Conservation (phyloP, 2,329 filamentous ascomycete species). For the Taxawa tesnikishii region DNA sequence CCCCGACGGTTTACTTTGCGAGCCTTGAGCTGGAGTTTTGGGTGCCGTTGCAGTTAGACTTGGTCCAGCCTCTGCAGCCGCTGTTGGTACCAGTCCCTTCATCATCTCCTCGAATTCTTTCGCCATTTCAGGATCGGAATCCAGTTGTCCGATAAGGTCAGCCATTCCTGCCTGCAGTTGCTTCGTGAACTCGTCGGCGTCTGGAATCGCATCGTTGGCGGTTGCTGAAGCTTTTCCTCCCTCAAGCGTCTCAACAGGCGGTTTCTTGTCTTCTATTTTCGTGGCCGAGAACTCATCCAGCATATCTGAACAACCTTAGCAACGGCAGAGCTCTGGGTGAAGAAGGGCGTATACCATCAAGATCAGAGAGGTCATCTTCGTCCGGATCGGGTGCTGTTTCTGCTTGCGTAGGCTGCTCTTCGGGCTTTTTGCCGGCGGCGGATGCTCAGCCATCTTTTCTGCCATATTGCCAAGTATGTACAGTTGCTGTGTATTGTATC, state of each 20-base stretch:
- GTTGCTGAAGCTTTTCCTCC: conserved; percentile 12
- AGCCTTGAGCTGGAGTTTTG: conserved; percentile 12
- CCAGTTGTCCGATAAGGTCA: conserved; percentile 61
- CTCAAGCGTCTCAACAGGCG: conserved; percentile 25
- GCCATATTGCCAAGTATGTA: no score
- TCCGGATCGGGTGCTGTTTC: conserved; percentile 62
- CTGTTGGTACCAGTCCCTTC: conserved; percentile 54
- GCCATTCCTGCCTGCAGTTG: conserved; percentile 88
- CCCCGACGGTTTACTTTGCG: conserved; percentile 2
- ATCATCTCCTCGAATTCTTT: conserved; percentile 68
- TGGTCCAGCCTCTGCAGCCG: no score
- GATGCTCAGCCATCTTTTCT: no score
- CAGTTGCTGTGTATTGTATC: no score
- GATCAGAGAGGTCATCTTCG: conserved; percentile 80
- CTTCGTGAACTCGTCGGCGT: conserved; percentile 69
- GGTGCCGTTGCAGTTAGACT: conserved; percentile 12
- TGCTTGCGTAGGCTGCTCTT: conserved; percentile 3
- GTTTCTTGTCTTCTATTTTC: conserved; percentile 40
- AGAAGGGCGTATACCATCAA: conserved; percentile 55
- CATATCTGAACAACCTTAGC: conserved; percentile 50
- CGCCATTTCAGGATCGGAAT: conserved; percentile 53
- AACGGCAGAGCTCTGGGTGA: neutral
- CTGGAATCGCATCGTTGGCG: conserved; percentile 14
- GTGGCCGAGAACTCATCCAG: conserved; percentile 76
- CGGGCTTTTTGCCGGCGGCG: conserved; percentile 16